Evolutionary conservation across 2,329 filamentous ascomycete species (phyloP), one percentile per base, ranked within the genome.

Genomic region (Parafenestella ontariensis): DNA sequence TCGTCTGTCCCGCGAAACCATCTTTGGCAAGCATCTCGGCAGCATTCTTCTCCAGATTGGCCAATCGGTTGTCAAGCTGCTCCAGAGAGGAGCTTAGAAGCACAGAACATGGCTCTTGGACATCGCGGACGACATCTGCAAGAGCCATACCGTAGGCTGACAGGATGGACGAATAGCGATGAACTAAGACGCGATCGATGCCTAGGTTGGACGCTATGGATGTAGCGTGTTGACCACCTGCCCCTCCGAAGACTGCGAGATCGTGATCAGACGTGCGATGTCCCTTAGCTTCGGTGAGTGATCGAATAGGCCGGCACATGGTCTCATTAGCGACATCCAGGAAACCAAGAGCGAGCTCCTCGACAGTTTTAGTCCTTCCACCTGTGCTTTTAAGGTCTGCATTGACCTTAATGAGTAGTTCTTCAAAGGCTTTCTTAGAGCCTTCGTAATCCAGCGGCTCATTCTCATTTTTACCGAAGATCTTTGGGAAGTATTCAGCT

Each of bases 121-220:
- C 23, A 13, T 80, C 77, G 7, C 77, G 73, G 0, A 80, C 77
- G 0, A 81, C 73, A 23, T 96, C 92, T 61, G 96, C 90, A 0
- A 96, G 78, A 1, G 91, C 90, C 89, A 96, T 93, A 11, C 91
- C 91, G 64, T 96, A 96, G 0, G 92, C 92, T 0, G 91, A 95
- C 0, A 96, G 81, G 1, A 96, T 89, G 0, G 90, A 94, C 0
- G 91, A 95, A 73, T 95, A 94, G 46, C 89, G 82, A 73, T 96
- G 92, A 4, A 96, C 83, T 7, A 96, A 80, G 23, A 95, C 92
- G 69, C 93, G 90, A 20, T 83, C 84, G 58, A 96, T 91, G 0
- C 91, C 90, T 1, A 96, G 79, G 3, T 89, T 89, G 62, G 90
- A 86, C 1, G 90, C 92, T 64, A 96, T 94, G 1, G 90, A 89